These are phyloP conservation scores for Vanilla planifolia DNA, from an alignment of 106 monocot genomes.

Conservation along the genomic window DNA sequence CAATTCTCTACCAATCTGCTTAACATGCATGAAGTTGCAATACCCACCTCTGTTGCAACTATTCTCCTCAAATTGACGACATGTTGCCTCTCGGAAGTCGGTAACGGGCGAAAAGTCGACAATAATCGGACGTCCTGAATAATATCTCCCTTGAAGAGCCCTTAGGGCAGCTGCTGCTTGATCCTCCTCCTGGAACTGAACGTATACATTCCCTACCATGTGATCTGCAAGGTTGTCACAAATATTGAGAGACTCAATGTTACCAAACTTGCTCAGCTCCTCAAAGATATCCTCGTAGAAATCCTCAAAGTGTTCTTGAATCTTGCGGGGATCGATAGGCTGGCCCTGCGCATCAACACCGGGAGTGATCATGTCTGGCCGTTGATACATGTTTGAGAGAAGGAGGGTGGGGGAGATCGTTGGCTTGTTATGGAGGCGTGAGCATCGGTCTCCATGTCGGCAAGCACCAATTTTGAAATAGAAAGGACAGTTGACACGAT, in stretches of 20 bases:
- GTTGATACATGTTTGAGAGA: slow-evolving; percentile 78
- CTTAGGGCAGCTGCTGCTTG: slow-evolving; percentile 54
- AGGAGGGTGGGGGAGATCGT: slow-evolving; percentile 68
- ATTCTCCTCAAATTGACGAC: slow-evolving; percentile 70
- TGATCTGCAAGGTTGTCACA: slow-evolving; percentile 78
- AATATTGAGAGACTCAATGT: slow-evolving; percentile 63
- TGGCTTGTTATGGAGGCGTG: slow-evolving; percentile 62
- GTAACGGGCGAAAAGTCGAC: slow-evolving; percentile 71
- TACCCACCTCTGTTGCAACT: slow-evolving; percentile 76
- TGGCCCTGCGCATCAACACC: slow-evolving; percentile 61
- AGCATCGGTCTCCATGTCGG: slow-evolving; percentile 67
- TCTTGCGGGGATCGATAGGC: slow-evolving; percentile 57
- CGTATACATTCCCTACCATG: slow-evolving; percentile 77
- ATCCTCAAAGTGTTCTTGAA: slow-evolving; percentile 79
- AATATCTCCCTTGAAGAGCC: slow-evolving; percentile 60
- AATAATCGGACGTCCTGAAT: slow-evolving; percentile 65
- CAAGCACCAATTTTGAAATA: slow-evolving; percentile 81
- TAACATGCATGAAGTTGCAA: slow-evolving; percentile 80
- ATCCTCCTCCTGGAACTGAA: slow-evolving; percentile 66
- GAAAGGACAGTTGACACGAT: slow-evolving; percentile 74
- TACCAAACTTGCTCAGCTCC: slow-evolving; percentile 65
- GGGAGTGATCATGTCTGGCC: slow-evolving; percentile 68
- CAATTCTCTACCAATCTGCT: slow-evolving; percentile 61
- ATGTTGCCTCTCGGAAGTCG: slow-evolving; percentile 68
- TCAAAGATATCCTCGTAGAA: slow-evolving; percentile 72